phyloP scores from a whole-genome alignment of 345 rosid genomes.

The Eucalyptus guilfoylei region DNA sequence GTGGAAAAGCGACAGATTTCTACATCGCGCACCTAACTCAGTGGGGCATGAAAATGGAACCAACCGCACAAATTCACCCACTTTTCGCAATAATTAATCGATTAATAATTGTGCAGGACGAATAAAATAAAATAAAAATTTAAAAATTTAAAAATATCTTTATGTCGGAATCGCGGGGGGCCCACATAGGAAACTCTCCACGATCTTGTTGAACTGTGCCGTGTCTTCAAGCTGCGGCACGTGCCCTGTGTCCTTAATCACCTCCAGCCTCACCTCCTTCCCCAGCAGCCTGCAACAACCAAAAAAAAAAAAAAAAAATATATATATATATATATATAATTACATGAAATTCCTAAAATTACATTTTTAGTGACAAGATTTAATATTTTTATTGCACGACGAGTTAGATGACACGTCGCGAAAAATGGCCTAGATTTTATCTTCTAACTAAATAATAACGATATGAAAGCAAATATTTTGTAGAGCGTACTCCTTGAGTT shows the following conservation, averaged over 20 bases:
- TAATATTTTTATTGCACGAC: background rate
- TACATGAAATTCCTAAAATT: background rate
- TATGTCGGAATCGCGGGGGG: background rate
- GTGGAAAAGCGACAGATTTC: background rate
- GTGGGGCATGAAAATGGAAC: background rate
- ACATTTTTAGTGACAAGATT: background rate
- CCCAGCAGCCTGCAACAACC: slow-evolving; percentile 47
- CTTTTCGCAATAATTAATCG: background rate
- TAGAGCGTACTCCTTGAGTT: slow-evolving; percentile 40
- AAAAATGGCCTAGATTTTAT: background rate
- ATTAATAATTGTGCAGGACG: background rate
- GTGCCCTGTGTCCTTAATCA: slow-evolving; percentile 54
- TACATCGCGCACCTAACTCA: background rate
- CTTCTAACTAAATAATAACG: background rate
- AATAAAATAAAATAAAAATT: background rate
- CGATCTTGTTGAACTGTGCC: slow-evolving; percentile 32
- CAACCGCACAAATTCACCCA: background rate
- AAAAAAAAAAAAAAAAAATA: background rate
- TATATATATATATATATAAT: too few relatives aligned
- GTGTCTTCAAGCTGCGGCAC: slow-evolving; percentile 68
- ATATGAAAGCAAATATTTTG: background rate
- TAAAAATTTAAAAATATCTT: background rate
- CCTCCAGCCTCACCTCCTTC: slow-evolving; percentile 46
- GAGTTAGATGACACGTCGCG: background rate
- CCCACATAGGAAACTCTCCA: slow-evolving; percentile 35